These are phyloP conservation scores for Eucalyptus shirleyi DNA, from an alignment of 345 rosid genomes.

Conservation along the genomic window DNA sequence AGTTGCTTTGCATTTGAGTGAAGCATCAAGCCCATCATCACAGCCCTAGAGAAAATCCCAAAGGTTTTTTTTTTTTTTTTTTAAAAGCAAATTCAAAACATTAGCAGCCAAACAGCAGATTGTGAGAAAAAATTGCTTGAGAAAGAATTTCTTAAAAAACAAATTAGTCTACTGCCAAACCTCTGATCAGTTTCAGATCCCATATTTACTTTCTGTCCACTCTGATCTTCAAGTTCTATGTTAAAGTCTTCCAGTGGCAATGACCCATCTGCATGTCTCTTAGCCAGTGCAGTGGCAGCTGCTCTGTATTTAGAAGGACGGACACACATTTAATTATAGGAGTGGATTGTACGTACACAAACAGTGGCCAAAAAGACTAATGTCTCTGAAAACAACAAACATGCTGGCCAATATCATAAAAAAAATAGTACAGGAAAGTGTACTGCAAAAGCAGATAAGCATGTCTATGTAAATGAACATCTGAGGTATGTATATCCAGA, in stretches of 20 bases:
- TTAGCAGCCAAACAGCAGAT: background rate
- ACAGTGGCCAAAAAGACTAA: background rate
- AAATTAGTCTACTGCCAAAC: conserved; percentile 12
- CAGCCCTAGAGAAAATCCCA: conserved; percentile 36
- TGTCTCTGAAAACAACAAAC: background rate
- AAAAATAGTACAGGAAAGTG: background rate
- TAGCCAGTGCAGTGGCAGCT: conserved; percentile 64
- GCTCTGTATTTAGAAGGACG: conserved; percentile 27
- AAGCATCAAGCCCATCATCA: conserved; percentile 93
- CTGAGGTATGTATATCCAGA: background rate
- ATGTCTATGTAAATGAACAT: background rate
- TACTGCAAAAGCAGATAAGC: background rate
- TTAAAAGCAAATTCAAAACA: background rate
- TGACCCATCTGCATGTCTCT: conserved; percentile 72
- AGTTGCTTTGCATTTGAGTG: conserved; percentile 69
- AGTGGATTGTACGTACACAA: background rate
- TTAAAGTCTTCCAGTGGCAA: conserved; percentile 61
- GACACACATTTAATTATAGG: background rate
- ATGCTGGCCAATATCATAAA: background rate
- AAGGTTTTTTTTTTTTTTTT: background rate
- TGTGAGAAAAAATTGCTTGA: background rate
- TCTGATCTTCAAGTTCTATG: conserved; percentile 84
- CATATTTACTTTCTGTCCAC: conserved; percentile 50
- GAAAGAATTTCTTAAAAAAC: background rate
- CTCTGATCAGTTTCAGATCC: conserved; percentile 77